phyloP scores from a whole-genome alignment of 129 eudicot genomes.

The Pseudognaphalium luteoalbum region DNA sequence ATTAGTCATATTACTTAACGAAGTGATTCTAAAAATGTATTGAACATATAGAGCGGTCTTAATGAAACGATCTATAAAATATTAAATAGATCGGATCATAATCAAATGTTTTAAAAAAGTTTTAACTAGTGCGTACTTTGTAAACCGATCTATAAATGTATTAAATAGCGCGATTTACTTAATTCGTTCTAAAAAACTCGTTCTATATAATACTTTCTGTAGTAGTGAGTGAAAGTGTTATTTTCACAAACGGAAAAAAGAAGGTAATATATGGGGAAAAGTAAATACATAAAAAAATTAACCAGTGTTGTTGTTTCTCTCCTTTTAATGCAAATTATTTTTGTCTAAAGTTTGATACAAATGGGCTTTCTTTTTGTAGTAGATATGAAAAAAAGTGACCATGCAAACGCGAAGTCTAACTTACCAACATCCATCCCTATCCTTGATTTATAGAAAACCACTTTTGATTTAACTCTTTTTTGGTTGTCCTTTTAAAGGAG shows the following conservation, averaged over 20 bases:
- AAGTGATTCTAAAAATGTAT: too few relatives aligned
- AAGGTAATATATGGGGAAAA: not conserved
- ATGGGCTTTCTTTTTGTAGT: conserved; percentile 31
- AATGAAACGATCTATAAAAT: too few relatives aligned
- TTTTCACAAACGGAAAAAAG: not conserved
- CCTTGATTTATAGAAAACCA: conserved; percentile 35
- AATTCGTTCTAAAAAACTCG: too few relatives aligned
- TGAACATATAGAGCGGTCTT: too few relatives aligned
- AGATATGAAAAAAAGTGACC: conserved; percentile 38
- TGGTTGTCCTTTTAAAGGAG: conserved; percentile 40
- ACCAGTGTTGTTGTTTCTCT: conserved; percentile 38
- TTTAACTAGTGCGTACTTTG: too few relatives aligned
- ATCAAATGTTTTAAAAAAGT: too few relatives aligned
- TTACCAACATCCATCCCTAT: conserved; percentile 29
- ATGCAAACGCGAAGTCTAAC: conserved; percentile 68
- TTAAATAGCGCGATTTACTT: too few relatives aligned
- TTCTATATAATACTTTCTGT: too few relatives aligned
- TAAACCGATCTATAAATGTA: too few relatives aligned
- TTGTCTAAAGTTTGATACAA: conserved; percentile 38
- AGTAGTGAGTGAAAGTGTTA: not conserved
- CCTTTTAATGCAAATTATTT: conserved; percentile 52
- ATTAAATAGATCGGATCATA: too few relatives aligned
- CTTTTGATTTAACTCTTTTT: conserved; percentile 38
- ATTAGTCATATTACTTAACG: too few relatives aligned
- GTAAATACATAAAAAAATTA: too few relatives aligned